Base-by-base conservation (phyloP, 2,329 filamentous ascomycete species). In the Fusarium abutilonis region DNA sequence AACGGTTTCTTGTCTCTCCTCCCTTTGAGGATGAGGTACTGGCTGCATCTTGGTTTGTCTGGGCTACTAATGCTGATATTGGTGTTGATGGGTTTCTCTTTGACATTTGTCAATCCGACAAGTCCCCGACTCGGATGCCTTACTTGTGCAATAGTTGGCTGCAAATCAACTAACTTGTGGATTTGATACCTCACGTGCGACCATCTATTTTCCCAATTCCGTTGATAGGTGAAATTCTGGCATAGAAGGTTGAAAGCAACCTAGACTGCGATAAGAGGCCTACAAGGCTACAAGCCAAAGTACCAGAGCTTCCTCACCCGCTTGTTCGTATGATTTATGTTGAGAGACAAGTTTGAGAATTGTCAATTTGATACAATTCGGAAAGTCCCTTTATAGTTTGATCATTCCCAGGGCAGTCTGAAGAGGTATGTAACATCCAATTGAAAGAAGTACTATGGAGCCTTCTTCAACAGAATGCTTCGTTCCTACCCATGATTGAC, bases 1-100 rank as follows among this genome's bases (percentile, higher is more conserved):
- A 51, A 51, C 40, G 19, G 19, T 19, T 19, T 56, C 60, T 56
- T 56, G 55, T 64, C 43, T 58, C 36, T 53, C 11, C 15, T 53
- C 41, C 28, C 19, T 4, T 42, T 40, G 42, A 45, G 51, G 40
- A 35, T 40, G 47, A 50, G 19, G 19, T 19, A 19, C 19, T 50
- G 35, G 45, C 39, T 60, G 49, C 34, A 17, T 39, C 44, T 57
- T 48, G 39, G 51, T 40, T 54, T 56, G 46, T 40, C 21, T 52
- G 17, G 40, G 17, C 23, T 44, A 21, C 7, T 8, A 10, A 9
- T 51, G 39, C 48, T 56, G 45, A 36, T 47, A 42, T 46, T 61
- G 40, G 28, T 31, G 57, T 55, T 51, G 50, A 44, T 28, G 11
- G 14, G 6, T 34, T n/a, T 44, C n/a, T 35, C 31, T 13, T 47